Evolutionary conservation across 805 yeast species (phyloP).

Genomic region (Candida insectorum): DNA sequence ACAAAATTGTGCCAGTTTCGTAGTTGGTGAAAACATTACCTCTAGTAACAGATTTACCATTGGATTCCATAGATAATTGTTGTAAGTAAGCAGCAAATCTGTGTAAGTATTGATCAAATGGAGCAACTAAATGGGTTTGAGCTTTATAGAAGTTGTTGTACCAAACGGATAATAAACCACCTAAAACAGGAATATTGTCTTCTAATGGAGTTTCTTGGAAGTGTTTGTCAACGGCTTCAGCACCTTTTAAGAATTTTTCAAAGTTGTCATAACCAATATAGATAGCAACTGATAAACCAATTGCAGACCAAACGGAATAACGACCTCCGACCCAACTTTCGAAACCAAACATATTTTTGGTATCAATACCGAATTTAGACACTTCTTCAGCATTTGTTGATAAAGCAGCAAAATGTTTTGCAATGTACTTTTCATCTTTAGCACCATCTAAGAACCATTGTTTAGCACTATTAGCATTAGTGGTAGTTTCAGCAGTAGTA

Average conservation of each 20-base stretch:
- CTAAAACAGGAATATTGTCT: slow-evolving; percentile 87
- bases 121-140: slow-evolving; percentile 97
- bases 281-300: slow-evolving; percentile 92
- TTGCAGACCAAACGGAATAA: slow-evolving; percentile 99
- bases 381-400: slow-evolving; percentile 93
- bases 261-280: slow-evolving; percentile 96
- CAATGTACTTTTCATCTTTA: slow-evolving; percentile 67
- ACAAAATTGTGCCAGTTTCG: slow-evolving; percentile 92
- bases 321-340: slow-evolving; percentile 99
- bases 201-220: slow-evolving; percentile 81
- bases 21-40: slow-evolving; percentile 87
- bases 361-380: slow-evolving; percentile 92
- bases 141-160: slow-evolving; percentile 98
- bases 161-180: slow-evolving; percentile 95
- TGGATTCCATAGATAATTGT: slow-evolving; percentile 98
- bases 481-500: slow-evolving; percentile 97
- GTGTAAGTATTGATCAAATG: slow-evolving; percentile 98
- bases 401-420: slow-evolving; percentile 96
- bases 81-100: slow-evolving; percentile 99
- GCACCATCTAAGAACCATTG: slow-evolving; percentile 83
- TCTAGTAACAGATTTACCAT: slow-evolving; percentile 96
- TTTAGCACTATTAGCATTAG: slow-evolving; percentile 95
- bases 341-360: slow-evolving; percentile 97
- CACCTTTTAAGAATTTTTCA: slow-evolving; percentile 90
- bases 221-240: slow-evolving; percentile 94